phyloP scores from a whole-genome alignment of 2,329 filamentous ascomycete genomes.

The Cytospora piceicola region DNA sequence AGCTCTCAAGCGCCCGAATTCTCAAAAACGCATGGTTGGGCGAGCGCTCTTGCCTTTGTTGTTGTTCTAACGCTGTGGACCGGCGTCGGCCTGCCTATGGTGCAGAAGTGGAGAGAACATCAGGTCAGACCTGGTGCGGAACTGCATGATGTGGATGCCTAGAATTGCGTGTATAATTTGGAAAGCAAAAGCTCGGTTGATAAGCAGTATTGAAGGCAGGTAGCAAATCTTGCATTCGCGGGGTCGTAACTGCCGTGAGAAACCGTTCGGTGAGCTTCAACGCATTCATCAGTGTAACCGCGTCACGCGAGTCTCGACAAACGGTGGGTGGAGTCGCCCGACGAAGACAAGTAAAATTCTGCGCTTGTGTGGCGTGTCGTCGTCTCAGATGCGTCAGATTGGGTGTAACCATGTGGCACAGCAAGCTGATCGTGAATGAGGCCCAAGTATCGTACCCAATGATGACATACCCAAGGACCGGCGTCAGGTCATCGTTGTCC shows the following conservation, averaged over 20 bases:
- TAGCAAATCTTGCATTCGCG: not conserved
- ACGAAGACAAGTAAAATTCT: not conserved
- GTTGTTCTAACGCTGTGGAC: slow-evolving; percentile 43
- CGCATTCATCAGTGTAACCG: not conserved
- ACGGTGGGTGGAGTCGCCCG: not conserved
- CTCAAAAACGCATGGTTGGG: slow-evolving; percentile 43
- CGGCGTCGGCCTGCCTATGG: slow-evolving; percentile 37
- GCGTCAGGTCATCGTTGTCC: too few relatives aligned
- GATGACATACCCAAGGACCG: too few relatives aligned
- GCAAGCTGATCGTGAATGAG: too few relatives aligned
- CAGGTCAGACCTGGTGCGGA: slow-evolving; percentile 21
- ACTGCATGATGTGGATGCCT: slow-evolving; percentile 39
- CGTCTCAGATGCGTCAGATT: not conserved
- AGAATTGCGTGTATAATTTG: not conserved
- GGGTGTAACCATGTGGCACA: too few relatives aligned
- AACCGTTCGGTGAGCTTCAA: not conserved
- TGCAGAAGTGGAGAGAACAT: slow-evolving; percentile 33
- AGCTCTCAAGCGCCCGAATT: slow-evolving; percentile 44
- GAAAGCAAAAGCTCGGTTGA: not conserved
- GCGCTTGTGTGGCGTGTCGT: not conserved
- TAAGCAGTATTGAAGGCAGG: not conserved
- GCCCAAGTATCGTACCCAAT: too few relatives aligned
- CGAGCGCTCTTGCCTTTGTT: slow-evolving; percentile 40
- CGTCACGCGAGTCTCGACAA: not conserved
- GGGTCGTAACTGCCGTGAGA: not conserved